Evolutionary conservation across 2,329 filamentous ascomycete species (phyloP), one percentile per base, ranked within the genome.

Genomic region (Nemania serpens): DNA sequence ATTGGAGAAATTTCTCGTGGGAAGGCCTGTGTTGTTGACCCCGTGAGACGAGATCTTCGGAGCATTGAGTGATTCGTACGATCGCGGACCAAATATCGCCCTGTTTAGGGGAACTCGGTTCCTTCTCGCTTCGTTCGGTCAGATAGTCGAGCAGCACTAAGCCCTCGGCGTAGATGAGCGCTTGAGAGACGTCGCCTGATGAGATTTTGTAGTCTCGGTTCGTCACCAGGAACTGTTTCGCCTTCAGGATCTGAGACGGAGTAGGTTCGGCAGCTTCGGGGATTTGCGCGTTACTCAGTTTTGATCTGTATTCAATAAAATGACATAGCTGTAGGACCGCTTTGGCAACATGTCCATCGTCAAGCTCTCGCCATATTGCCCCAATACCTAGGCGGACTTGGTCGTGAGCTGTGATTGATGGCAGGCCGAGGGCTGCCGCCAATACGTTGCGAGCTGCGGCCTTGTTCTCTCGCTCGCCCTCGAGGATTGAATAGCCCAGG

Each of bases 401-500:
- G 4, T 70, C 64, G 7, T 66, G 66, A 36, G 45, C 58, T 37
- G 55, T 50, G 34, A 68, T 65, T 37, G 49, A 33, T 20, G 63
- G 70, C n/a, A 77, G 62, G 12, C 71, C 15, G 12, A 91, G 78
- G 1, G 91, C 88, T 1, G 89, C 88, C 1, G 80, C 73, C 68
- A 94, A 84, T 0, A 95, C 87, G 53, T 85, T 86, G 20, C 81
- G 77, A 4, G 89, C 88, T 48, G 85, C 78, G 0, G 84, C 79
- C 1, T 71, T 66, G 22, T 89, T 88, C 0, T 81, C 84, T 33
- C 82, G 82, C 1, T 79, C 78, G 66, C 77, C 81, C 74, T 96
- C 91, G 3, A 92, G 85, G 13, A 91, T 76, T 0, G 89, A 91
- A 70, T 94, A 96, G 0, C 88, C 86, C 66, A 92, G 90, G 75